Conservation (phyloP, 345 rosid species). For the Conringia planisiliqua region DNA sequence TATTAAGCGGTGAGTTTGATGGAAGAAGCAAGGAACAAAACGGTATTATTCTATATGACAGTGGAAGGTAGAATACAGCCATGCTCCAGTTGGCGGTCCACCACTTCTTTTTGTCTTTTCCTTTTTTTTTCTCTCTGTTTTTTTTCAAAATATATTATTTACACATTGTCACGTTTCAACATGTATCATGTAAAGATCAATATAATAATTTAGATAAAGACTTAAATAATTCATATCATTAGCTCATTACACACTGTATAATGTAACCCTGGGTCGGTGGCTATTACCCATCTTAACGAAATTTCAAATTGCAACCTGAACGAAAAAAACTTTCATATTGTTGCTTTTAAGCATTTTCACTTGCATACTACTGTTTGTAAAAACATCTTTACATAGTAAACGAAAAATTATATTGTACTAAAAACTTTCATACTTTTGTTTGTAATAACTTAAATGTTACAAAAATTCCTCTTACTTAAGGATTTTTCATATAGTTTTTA, state of each 20-base stretch:
- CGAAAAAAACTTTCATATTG: not conserved
- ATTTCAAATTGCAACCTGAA: not conserved
- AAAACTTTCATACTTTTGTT: too few relatives aligned
- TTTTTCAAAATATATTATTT: not conserved
- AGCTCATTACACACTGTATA: not conserved
- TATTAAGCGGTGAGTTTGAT: not conserved
- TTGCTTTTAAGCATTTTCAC: not conserved
- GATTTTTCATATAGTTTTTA: too few relatives aligned
- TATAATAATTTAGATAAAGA: not conserved
- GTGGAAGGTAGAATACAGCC: conserved; percentile 1
- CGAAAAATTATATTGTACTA: too few relatives aligned
- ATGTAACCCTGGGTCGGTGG: not conserved
- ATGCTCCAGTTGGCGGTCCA: conserved; percentile 18
- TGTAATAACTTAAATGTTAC: too few relatives aligned
- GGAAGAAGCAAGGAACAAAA: conserved; percentile 22
- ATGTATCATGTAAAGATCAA: not conserved
- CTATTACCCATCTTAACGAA: not conserved
- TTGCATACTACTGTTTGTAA: too few relatives aligned
- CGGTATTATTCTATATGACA: not conserved
- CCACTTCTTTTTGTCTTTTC: not conserved
- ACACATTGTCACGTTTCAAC: not conserved
- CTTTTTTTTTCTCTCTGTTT: not conserved
- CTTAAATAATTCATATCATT: not conserved
- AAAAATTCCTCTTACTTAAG: too few relatives aligned
- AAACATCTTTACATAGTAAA: not conserved